These are phyloP conservation scores for Coccomyxa subellipsoidea DNA, from an alignment of 163 green algal species.

Conservation along the genomic window DNA sequence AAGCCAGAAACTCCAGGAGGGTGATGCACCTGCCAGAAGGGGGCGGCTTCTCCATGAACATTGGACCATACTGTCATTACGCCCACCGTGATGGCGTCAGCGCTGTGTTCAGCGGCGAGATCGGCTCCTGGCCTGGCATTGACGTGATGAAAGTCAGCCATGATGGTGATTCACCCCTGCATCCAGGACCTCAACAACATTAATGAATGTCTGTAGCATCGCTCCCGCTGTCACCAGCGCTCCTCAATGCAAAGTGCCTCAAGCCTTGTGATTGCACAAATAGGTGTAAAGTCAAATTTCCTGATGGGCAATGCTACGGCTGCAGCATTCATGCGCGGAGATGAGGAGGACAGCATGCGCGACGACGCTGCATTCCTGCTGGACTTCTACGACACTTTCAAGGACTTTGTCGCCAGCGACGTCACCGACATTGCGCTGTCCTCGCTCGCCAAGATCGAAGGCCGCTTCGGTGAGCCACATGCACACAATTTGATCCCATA, in stretches of 20 bases:
- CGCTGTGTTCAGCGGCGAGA: constrained; percentile 1
- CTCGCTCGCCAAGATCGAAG: neutral
- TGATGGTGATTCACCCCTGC: constrained; percentile 1
- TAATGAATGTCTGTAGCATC: too few relatives aligned
- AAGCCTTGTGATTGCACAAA: too few relatives aligned
- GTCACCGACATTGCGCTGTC: neutral
- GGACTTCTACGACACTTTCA: constrained; percentile 15
- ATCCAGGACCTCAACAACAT: too few relatives aligned
- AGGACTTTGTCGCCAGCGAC: neutral
- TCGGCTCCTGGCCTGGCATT: constrained; percentile 1
- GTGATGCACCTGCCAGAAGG: neutral
- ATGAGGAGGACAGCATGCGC: neutral
- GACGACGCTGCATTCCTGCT: constrained; percentile 15
- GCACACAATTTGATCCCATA: too few relatives aligned
- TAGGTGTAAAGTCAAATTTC: too few relatives aligned
- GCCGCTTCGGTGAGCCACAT: neutral
- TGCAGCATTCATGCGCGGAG: constrained; percentile 9
- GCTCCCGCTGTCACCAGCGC: too few relatives aligned
- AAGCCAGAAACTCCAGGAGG: neutral
- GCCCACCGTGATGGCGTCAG: neutral
- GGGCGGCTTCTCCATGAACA: constrained; percentile 3
- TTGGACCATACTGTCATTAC: neutral
- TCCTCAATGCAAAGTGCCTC: too few relatives aligned
- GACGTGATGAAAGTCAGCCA: constrained; percentile 6
- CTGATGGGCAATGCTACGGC: neutral